These are phyloP conservation scores for Pythium sukuiense DNA, from an alignment of 352 stramenopile species.

Conservation along the genomic window DNA sequence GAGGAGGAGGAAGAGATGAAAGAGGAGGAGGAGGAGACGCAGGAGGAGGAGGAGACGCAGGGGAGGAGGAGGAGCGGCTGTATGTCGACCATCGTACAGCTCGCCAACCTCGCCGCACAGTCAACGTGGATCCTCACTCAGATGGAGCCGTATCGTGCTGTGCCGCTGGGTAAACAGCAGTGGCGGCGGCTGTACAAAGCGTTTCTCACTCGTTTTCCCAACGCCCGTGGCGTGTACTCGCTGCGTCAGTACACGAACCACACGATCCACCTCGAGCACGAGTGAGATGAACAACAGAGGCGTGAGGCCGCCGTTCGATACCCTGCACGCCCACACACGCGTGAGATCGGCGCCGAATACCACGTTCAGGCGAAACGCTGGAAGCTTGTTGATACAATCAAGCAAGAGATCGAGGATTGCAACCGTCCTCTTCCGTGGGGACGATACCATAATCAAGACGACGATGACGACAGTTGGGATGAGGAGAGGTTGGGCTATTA, in stretches of 20 bases:
- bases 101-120: neutral
- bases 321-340: neutral
- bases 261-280: neutral
- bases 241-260: neutral
- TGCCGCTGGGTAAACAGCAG: neutral
- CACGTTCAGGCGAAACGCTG: neutral
- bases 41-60: neutral
- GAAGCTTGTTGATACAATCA: neutral
- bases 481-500: neutral
- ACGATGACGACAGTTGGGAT: neutral
- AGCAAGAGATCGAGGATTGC: neutral
- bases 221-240: neutral
- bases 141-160: slow-evolving; percentile 1
- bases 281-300: neutral
- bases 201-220: neutral
- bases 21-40: neutral
- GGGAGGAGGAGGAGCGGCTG: neutral
- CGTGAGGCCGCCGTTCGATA: neutral
- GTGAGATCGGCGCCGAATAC: slow-evolving; percentile 3
- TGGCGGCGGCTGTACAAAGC: neutral
- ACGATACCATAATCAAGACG: neutral
- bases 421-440: neutral
- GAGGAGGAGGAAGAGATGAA: neutral
- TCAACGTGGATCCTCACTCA: neutral
- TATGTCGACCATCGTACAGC: neutral